These are phyloP conservation scores for Trametes villosa DNA, from an alignment of 768 basidiomycete species.

Conservation along the genomic window DNA sequence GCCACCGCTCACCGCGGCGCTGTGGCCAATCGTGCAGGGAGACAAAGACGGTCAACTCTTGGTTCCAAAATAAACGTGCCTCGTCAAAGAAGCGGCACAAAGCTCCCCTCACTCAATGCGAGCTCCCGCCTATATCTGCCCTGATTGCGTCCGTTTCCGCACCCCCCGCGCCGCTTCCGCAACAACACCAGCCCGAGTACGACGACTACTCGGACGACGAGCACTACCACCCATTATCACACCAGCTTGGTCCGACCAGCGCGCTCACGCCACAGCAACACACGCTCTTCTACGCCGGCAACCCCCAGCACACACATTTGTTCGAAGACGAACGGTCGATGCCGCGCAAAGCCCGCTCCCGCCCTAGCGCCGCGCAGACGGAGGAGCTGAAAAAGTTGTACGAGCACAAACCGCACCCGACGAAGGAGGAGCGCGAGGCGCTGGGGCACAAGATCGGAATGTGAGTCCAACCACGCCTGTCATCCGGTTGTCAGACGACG, in stretches of 20 bases:
- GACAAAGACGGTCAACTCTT: constrained; percentile 83
- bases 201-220: constrained; percentile 56
- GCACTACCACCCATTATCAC: constrained; percentile 31
- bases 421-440: constrained; percentile 65
- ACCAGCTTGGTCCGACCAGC: constrained; percentile 6
- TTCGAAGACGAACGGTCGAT: constrained; percentile 44
- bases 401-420: constrained; percentile 65
- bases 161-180: constrained; percentile 36
- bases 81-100: constrained; percentile 74
- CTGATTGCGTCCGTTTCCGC: constrained; percentile 46
- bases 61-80: constrained; percentile 88
- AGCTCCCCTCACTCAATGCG: constrained; percentile 31
- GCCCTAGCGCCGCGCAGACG: constrained; percentile 65
- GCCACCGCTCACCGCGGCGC: constrained; percentile 20
- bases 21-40: constrained; percentile 53
- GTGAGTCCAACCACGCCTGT: constrained; percentile 47
- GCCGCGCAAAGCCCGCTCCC: constrained; percentile 64
- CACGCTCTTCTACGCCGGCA: constrained; percentile 48
- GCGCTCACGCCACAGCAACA: constrained; percentile 36
- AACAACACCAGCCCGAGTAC: constrained; percentile 31
- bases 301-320: constrained; percentile 54
- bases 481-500: constrained; percentile 12
- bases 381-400: constrained; percentile 74
- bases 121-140: constrained; percentile 44
- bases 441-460: constrained; percentile 75